Evolutionary conservation across 2,329 filamentous ascomycete species (phyloP).

Genomic region (Alternaria sp.): DNA sequence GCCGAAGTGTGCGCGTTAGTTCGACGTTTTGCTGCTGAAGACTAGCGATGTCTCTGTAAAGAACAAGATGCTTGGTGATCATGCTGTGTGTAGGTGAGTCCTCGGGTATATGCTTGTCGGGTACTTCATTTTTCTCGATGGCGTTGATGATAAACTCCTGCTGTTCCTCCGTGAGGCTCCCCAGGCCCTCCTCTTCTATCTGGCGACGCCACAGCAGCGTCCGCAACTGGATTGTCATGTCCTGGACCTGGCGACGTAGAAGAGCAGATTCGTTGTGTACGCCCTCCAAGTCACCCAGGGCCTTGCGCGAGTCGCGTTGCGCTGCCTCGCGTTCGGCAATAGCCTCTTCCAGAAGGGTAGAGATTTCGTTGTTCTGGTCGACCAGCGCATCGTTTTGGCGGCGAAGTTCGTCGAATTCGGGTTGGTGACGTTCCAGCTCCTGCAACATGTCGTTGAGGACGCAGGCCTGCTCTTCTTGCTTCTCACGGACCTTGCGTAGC

Average conservation of each 20-base stretch:
- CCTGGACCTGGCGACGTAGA: conserved; percentile 83
- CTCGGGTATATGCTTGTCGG: conserved; percentile 69
- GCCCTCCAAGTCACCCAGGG: conserved; percentile 74
- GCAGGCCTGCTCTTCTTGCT: conserved; percentile 75
- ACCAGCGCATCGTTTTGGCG: conserved; percentile 82
- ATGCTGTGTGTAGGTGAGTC: conserved; percentile 86
- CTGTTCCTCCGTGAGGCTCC: conserved; percentile 75
- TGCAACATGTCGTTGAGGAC: conserved; percentile 86
- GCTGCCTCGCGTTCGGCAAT: conserved; percentile 81
- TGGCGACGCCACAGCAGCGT: conserved; percentile 88
- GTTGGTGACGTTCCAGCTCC: conserved; percentile 83
- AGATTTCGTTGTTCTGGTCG: conserved; percentile 78
- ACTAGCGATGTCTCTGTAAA: conserved; percentile 85
- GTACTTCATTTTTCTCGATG: conserved; percentile 73
- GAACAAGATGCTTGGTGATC: conserved; percentile 87
- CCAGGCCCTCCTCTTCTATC: conserved; percentile 79
- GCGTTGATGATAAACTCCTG: conserved; percentile 78
- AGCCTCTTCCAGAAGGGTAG: conserved; percentile 81
- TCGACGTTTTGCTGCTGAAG: conserved; percentile 89
- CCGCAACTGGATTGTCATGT: conserved; percentile 89
- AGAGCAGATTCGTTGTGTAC: conserved; percentile 74
- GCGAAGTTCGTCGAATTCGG: conserved; percentile 86
- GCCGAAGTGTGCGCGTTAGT: conserved; percentile 80
- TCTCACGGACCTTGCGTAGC: conserved; percentile 76
- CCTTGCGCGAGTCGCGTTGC: conserved; percentile 79